Percentiles rank a stretch among this genome's conserved stretches.
These are phyloP conservation scores for Pythium coloratum DNA, from an alignment of 352 stramenopile genomes.

Conservation along the genomic window DNA sequence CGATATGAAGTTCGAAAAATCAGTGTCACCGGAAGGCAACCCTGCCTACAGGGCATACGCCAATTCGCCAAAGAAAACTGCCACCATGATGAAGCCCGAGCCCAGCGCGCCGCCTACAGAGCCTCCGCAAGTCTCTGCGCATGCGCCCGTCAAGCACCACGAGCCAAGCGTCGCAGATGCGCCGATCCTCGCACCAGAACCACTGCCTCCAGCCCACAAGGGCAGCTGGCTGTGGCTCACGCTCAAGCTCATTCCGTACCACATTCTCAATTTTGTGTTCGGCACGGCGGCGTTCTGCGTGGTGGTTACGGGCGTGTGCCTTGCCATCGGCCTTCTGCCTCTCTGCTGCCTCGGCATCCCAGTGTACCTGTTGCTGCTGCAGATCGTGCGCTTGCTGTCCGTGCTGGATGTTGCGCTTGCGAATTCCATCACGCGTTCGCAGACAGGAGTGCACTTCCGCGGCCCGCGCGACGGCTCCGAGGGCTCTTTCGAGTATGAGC, in stretches of 20 bases:
- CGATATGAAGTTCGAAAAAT: constrained; percentile 11
- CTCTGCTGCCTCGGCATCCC: constrained; percentile 68
- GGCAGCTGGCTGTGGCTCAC: constrained; percentile 25
- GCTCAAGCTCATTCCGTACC: constrained; percentile 57
- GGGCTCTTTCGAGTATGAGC: constrained; percentile 7
- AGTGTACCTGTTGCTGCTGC: constrained; percentile 65
- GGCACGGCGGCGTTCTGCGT: constrained; percentile 49
- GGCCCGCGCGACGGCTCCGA: constrained; percentile 12
- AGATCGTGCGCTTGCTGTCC: constrained; percentile 46
- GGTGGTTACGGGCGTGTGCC: constrained; percentile 46
- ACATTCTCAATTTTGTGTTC: constrained; percentile 60
- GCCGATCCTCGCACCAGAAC: constrained; percentile 11
- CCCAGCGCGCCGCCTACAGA: constrained; percentile 10
- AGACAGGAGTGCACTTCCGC: constrained; percentile 21
- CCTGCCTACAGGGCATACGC: neutral
- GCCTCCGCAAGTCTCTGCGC: neutral
- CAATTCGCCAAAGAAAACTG: neutral
- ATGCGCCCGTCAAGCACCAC: neutral
- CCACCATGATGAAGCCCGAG: constrained; percentile 11
- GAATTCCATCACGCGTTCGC: constrained; percentile 55
- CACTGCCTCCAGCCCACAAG: constrained; percentile 12
- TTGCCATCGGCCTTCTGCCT: constrained; percentile 53
- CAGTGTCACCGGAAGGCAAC: neutral
- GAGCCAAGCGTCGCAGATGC: neutral
- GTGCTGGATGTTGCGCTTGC: constrained; percentile 58